phyloP scores from a whole-genome alignment of 163 green algal genomes.

The Coccomyxa subellipsoidea region DNA sequence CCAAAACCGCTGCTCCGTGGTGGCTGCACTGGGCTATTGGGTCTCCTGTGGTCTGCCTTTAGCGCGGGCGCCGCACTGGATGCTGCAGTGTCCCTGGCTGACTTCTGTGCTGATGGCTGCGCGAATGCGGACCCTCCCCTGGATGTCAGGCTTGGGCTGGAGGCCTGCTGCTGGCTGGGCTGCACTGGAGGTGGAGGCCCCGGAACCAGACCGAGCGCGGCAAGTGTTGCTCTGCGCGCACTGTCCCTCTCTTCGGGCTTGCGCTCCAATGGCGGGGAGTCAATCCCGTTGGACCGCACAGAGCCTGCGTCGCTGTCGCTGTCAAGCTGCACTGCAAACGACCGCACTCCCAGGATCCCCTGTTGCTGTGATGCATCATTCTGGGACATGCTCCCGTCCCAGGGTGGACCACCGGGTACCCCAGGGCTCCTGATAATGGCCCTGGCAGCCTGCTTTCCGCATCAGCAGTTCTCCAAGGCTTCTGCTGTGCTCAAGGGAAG shows the following conservation, averaged over 20 bases:
- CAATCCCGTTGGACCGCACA: conserved; percentile 1
- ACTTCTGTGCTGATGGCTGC: background rate
- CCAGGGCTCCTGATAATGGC: background rate
- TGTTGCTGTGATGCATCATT: background rate
- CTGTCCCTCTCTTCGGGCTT: conserved; percentile 5
- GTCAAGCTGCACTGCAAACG: conserved; percentile 8
- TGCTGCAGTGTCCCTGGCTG: background rate
- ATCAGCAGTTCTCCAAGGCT: background rate
- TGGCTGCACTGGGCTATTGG: background rate
- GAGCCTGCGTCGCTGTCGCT: conserved; percentile 7
- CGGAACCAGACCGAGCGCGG: background rate
- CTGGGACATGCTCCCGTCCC: conserved; percentile 6
- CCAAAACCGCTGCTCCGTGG: background rate
- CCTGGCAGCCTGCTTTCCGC: background rate
- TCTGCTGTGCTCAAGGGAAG: background rate
- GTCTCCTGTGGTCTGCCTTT: background rate
- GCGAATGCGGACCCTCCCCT: background rate
- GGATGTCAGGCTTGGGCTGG: background rate
- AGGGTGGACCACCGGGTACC: background rate
- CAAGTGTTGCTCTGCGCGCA: conserved; percentile 1
- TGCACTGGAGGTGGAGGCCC: background rate
- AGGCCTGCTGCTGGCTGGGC: background rate
- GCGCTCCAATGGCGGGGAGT: background rate
- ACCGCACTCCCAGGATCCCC: background rate
- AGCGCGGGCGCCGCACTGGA: background rate